These are phyloP conservation scores for Trypanosoma theileri DNA, from an alignment of 208 protist genomes.

Conservation along the genomic window DNA sequence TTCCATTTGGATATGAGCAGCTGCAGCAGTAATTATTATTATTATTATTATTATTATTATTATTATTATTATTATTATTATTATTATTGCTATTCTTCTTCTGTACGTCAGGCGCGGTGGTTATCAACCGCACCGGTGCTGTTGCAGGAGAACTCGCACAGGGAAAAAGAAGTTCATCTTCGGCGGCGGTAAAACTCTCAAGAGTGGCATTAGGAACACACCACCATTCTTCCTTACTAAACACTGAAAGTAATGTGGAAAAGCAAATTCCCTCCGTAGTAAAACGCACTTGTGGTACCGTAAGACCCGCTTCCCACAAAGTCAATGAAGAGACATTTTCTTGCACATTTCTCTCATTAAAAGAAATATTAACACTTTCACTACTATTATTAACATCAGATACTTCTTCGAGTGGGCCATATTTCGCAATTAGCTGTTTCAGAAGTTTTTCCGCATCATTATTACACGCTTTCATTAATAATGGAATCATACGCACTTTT, in stretches of 20 bases:
- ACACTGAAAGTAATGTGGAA: conserved; percentile 7
- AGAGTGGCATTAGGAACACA: conserved; percentile 30
- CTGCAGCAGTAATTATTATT: too few relatives aligned
- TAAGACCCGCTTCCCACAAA: neutral
- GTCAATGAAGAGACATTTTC: neutral
- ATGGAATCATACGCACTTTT: conserved; percentile 54
- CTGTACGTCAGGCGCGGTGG: neutral
- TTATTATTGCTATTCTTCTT: neutral
- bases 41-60: too few relatives aligned
- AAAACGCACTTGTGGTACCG: neutral
- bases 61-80: too few relatives aligned
- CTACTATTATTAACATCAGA: neutral
- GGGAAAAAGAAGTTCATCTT: conserved; percentile 34
- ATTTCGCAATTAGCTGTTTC: conserved; percentile 52
- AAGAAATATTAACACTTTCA: too few relatives aligned
- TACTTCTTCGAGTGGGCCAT: conserved; percentile 25
- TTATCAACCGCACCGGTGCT: conserved; percentile 13
- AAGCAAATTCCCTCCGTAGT: conserved; percentile 15
- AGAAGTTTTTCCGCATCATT: conserved; percentile 43
- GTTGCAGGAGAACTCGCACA: conserved; percentile 33
- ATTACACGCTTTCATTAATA: conserved; percentile 42
- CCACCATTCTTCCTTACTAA: conserved; percentile 2
- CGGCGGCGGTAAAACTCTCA: conserved; percentile 43
- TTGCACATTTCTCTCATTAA: too few relatives aligned
- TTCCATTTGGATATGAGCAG: neutral